A percentile compares a stretch with the other conserved stretches of the same genome.
Conservation (phyloP, 2,329 filamentous ascomycete genomes). For the Apiospora malaysiana region DNA sequence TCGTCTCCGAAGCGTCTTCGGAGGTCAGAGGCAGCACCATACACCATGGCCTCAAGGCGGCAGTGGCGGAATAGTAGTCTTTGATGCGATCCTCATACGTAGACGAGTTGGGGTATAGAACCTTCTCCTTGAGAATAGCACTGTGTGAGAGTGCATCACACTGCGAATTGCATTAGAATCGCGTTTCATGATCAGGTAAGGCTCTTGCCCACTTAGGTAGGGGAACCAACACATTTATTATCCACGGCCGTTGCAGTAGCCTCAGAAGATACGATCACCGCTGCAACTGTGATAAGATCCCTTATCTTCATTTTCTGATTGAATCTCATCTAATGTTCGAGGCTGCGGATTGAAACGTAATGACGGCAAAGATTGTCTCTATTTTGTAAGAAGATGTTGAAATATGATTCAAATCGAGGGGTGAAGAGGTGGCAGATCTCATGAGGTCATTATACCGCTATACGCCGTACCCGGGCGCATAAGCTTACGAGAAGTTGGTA, state of each 20-base stretch:
- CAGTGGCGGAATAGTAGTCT: conserved; percentile 45
- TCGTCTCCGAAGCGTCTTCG: conserved; percentile 43
- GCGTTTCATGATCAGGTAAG: too few species aligned
- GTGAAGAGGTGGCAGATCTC: not conserved
- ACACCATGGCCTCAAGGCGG: conserved; percentile 43
- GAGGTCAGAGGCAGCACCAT: conserved; percentile 42
- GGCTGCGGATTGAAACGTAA: not conserved
- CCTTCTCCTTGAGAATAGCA: not conserved
- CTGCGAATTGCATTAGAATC: not conserved
- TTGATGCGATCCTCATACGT: conserved; percentile 32
- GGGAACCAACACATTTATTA: not conserved
- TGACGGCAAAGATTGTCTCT: too few species aligned
- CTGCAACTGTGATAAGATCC: too few species aligned
- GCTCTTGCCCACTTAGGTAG: too few species aligned
- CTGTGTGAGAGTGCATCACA: not conserved
- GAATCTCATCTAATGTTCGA: too few species aligned
- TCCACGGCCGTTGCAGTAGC: not conserved
- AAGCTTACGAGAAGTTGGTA: too few species aligned
- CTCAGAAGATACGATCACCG: too few species aligned
- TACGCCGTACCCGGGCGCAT: not conserved
- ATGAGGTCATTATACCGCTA: not conserved
- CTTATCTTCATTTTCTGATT: too few species aligned
- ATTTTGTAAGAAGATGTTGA: too few species aligned
- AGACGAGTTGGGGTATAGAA: not conserved
- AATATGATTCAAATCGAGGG: too few species aligned